Evolutionary conservation across 2,329 filamentous ascomycete species (phyloP).

Genomic region (Colletotrichum liriopes): DNA sequence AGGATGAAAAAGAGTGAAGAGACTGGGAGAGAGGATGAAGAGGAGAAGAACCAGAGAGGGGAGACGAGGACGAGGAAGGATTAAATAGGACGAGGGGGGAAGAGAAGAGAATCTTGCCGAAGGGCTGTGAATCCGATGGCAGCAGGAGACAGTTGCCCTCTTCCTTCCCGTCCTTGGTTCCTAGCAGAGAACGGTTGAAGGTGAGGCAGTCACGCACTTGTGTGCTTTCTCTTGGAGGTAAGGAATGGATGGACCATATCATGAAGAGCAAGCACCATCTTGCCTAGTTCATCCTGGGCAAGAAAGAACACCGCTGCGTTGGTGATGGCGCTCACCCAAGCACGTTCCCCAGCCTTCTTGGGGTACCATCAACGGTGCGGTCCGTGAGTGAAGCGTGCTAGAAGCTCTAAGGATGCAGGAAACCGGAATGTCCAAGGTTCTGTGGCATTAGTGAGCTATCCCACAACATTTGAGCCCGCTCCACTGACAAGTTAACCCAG

Average conservation of each 20-base stretch:
- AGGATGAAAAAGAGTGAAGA: conserved; percentile 26
- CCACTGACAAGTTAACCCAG: background rate
- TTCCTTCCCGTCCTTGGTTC: background rate
- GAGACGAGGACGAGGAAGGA: background rate
- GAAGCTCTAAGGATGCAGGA: background rate
- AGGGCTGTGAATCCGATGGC: background rate
- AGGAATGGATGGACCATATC: background rate
- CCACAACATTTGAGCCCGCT: too few relatives aligned
- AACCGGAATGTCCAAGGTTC: background rate
- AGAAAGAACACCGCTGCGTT: background rate
- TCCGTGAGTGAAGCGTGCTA: background rate
- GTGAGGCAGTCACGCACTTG: conserved; percentile 1
- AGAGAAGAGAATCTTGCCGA: background rate
- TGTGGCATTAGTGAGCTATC: background rate
- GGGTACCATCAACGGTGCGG: background rate
- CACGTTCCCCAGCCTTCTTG: background rate
- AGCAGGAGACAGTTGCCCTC: background rate
- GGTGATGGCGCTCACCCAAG: background rate
- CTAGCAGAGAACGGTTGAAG: background rate
- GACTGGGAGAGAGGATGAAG: conserved; percentile 21
- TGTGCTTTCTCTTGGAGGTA: background rate
- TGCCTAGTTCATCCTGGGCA: background rate
- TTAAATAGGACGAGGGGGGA: conserved; percentile 8
- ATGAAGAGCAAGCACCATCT: background rate
- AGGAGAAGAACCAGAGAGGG: background rate